Conservation (phyloP, 352 stramenopile genomes). For the Phytopythium litorale region DNA sequence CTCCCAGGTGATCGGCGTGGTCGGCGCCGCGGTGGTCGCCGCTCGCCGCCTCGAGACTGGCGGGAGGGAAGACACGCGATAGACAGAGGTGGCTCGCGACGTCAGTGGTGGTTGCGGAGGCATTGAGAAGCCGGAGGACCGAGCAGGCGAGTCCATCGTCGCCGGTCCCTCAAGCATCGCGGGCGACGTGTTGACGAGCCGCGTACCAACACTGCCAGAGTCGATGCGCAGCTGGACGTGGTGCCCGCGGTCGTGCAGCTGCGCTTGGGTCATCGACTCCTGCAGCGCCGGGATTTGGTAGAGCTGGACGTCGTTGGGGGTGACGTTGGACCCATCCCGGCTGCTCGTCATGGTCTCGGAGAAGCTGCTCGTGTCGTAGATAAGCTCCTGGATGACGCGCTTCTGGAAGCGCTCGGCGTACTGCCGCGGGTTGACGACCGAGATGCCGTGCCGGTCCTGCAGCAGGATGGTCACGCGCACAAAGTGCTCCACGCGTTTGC, state of each 20-base stretch:
- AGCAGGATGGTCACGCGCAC: slow-evolving; percentile 64
- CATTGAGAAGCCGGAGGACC: slow-evolving; percentile 10
- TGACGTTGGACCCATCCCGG: slow-evolving; percentile 11
- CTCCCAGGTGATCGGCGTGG: background rate
- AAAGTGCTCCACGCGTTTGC: slow-evolving; percentile 89
- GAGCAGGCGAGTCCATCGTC: slow-evolving; percentile 12
- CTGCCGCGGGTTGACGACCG: slow-evolving; percentile 60
- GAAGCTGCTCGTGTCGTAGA: slow-evolving; percentile 40
- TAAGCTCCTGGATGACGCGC: slow-evolving; percentile 68
- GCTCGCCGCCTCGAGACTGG: slow-evolving; percentile 10
- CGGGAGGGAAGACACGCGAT: slow-evolving; percentile 3
- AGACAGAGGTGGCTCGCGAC: background rate
- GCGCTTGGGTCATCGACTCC: slow-evolving; percentile 22
- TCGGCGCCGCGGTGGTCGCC: slow-evolving; percentile 1
- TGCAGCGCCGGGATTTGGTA: slow-evolving; percentile 9
- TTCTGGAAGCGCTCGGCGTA: slow-evolving; percentile 79
- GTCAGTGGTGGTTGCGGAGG: background rate
- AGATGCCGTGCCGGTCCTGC: slow-evolving; percentile 72
- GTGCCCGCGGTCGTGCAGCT: slow-evolving; percentile 32
- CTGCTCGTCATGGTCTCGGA: slow-evolving; percentile 4
- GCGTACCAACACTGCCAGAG: slow-evolving; percentile 36
- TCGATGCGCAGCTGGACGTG: slow-evolving; percentile 35
- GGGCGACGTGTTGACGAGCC: slow-evolving; percentile 11
- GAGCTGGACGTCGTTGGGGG: slow-evolving; percentile 24
- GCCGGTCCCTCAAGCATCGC: slow-evolving; percentile 17